Evolutionary conservation across 495 filamentous ascomycete genomes (phyloP).

Genomic region (Cercophora samala): DNA sequence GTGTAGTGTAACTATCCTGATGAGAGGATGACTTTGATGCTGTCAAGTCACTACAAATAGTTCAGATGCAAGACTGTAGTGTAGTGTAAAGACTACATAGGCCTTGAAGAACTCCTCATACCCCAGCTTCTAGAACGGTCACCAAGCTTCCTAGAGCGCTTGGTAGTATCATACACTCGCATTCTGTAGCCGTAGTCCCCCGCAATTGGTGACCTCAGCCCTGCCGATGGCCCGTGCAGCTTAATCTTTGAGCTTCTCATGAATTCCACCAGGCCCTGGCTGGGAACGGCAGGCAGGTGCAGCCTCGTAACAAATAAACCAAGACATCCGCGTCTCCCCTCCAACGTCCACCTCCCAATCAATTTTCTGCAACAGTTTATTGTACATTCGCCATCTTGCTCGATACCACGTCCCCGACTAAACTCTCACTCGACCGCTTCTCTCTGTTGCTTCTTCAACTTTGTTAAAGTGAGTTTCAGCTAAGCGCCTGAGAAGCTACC

Average conservation of each 20-base stretch:
- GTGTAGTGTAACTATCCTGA: neutral
- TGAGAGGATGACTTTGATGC: neutral
- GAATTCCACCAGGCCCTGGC: conserved; percentile 35
- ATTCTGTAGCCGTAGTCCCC: neutral
- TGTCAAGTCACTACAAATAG: neutral
- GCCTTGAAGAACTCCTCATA: too few relatives aligned
- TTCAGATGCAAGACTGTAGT: neutral
- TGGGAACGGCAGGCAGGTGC: conserved; percentile 22
- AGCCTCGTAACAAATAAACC: conserved; percentile 26
- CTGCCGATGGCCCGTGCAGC: conserved; percentile 30
- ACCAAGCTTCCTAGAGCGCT: conserved; percentile 12
- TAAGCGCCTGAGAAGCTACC: conserved; percentile 29
- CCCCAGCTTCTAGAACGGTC: conserved; percentile 18
- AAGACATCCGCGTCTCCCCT: conserved; percentile 8
- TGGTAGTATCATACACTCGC: neutral
- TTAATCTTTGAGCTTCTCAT: conserved; percentile 39
- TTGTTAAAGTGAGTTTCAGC: neutral
- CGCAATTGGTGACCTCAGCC: conserved; percentile 18
- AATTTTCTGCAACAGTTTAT: neutral
- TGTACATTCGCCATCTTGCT: neutral
- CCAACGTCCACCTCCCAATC: conserved; percentile 5
- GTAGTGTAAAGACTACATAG: too few relatives aligned
- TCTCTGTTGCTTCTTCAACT: neutral
- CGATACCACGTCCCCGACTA: neutral
- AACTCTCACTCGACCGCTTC: neutral